These are phyloP conservation scores for Dactylella cylindrospora DNA, from an alignment of 2,329 filamentous ascomycete genomes.

Conservation along the genomic window DNA sequence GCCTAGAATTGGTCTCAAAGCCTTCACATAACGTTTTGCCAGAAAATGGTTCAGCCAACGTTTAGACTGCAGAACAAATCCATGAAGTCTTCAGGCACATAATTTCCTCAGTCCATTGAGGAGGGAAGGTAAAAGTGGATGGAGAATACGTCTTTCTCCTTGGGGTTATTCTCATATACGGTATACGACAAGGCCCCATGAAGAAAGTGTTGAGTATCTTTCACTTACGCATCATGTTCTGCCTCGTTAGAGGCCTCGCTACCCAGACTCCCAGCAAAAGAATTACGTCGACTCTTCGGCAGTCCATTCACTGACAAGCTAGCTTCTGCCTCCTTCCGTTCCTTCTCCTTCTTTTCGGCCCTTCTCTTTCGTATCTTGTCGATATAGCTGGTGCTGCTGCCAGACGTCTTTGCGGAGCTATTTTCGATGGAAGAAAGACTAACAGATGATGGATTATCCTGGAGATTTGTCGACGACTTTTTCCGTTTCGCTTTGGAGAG, in stretches of 20 bases:
- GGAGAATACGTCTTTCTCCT: no score
- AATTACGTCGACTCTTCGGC: slow-evolving; percentile 23
- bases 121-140: no score
- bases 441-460: slow-evolving; percentile 24
- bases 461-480: slow-evolving; percentile 36
- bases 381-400: slow-evolving; percentile 27
- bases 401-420: slow-evolving; percentile 16
- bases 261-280: slow-evolving; percentile 18
- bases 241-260: slow-evolving; percentile 26
- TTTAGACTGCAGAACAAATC: no score
- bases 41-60: no score
- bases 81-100: no score
- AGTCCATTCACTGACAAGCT: slow-evolving; percentile 5
- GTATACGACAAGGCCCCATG: slow-evolving; percentile 8
- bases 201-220: slow-evolving; percentile 23
- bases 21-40: no score
- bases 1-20: no score
- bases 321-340: slow-evolving; percentile 28
- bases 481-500: slow-evolving; percentile 35
- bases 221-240: slow-evolving; percentile 42
- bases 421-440: slow-evolving; percentile 37
- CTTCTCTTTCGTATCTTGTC: slow-evolving; percentile 36
- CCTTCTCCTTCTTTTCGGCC: slow-evolving; percentile 35
- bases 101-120: no score
- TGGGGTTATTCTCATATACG: no score